phyloP scores from a whole-genome alignment of 352 stramenopile species.

The Pilasporangium apinafurcum region DNA sequence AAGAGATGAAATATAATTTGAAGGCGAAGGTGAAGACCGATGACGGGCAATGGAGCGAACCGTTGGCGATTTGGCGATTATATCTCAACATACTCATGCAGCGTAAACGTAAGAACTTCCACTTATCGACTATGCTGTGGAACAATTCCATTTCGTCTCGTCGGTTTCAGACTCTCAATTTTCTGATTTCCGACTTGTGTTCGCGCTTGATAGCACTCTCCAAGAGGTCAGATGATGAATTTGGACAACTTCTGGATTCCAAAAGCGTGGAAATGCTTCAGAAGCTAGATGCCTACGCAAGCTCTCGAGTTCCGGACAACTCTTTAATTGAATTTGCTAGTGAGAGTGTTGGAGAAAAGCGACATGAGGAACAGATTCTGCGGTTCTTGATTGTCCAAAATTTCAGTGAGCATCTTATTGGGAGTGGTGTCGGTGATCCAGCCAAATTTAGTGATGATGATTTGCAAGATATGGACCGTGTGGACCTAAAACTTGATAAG shows the following conservation, averaged over 20 bases:
- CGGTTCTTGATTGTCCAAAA: constrained; percentile 77
- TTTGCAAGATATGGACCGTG: constrained; percentile 32
- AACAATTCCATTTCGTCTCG: constrained; percentile 55
- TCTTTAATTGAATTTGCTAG: constrained; percentile 40
- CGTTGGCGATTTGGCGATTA: constrained; percentile 62
- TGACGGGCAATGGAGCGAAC: constrained; percentile 65
- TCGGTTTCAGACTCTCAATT: constrained; percentile 71
- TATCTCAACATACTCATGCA: constrained; percentile 53
- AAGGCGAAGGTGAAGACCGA: constrained; percentile 65
- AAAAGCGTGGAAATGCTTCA: constrained; percentile 42
- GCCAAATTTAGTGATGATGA: constrained; percentile 40
- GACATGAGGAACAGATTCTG: constrained; percentile 32
- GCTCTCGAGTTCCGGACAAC: constrained; percentile 44
- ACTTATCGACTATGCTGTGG: constrained; percentile 32
- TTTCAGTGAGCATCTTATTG: constrained; percentile 66
- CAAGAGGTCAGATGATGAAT: constrained; percentile 29
- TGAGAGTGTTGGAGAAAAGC: constrained; percentile 18
- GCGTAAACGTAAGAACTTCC: constrained; percentile 31
- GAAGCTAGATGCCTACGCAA: constrained; percentile 55
- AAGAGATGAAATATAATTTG: constrained; percentile 74
- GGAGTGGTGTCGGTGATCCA: constrained; percentile 17
- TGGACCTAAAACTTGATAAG: constrained; percentile 48
- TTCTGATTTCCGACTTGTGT: constrained; percentile 74
- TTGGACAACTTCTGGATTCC: constrained; percentile 30
- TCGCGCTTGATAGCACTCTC: constrained; percentile 46